phyloP scores from a whole-genome alignment of 1,284 basidiomycete genomes.

The Tylopilus orsonianus region DNA sequence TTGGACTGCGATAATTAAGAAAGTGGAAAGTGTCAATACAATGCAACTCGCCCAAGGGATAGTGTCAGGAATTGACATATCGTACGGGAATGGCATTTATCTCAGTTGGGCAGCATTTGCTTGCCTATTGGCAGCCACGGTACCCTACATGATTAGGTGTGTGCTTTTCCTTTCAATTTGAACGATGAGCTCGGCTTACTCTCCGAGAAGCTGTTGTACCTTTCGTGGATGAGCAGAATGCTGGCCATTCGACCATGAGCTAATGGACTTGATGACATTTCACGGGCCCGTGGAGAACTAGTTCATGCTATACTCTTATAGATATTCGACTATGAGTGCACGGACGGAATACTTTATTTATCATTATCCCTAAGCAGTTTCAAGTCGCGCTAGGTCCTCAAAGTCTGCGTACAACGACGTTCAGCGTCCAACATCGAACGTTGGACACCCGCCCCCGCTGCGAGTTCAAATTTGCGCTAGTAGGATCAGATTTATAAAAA shows the following conservation, averaged over 20 bases:
- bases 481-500: no score
- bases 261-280: conserved; percentile 23
- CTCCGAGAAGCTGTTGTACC: conserved; percentile 55
- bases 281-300: conserved; percentile 3
- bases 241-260: conserved; percentile 24
- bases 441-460: no score
- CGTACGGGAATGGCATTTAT: conserved; percentile 60
- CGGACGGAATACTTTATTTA: conserved; percentile 22
- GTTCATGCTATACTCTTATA: conserved; percentile 6
- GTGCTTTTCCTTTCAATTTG: conserved; percentile 15
- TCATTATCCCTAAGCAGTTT: conserved; percentile 21
- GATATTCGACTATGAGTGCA: conserved; percentile 12
- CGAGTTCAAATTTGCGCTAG: no score
- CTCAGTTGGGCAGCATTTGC: conserved; percentile 72
- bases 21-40: conserved; percentile 58
- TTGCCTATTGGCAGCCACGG: conserved; percentile 56
- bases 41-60: conserved; percentile 43
- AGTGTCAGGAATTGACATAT: conserved; percentile 60
- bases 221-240: conserved; percentile 58
- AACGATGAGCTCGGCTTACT: conserved; percentile 12
- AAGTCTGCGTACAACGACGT: no score
- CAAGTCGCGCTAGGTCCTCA: no score
- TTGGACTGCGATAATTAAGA: conserved; percentile 74
- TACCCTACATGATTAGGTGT: conserved; percentile 74
- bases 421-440: no score